Evolutionary conservation across 805 yeast genomes (phyloP), one percentile per base, ranked within the genome.

Genomic region (Candida succiphila): DNA sequence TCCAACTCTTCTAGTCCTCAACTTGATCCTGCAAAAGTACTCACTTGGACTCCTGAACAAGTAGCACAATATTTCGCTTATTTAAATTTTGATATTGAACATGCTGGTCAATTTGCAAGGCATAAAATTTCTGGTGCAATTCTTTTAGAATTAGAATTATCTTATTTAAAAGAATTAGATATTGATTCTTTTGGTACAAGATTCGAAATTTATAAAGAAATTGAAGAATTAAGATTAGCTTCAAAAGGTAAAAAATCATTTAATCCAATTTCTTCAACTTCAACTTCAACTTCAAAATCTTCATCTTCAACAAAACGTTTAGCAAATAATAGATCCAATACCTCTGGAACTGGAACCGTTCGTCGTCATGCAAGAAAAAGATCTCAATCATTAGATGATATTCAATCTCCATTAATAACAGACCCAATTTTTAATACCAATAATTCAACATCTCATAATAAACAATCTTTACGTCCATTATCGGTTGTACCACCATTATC

Each of bases 141-240:
- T 34, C 58, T 92, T 29, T 64, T 92, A 34, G 94, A 88, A 56
- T 66, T 92, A 40, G 96, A 89, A 48, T 65, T 89, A 40, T 70
- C 85, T 1, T 83, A 83, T 48, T 67, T 92, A 48, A 92, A 89
- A 53, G 99, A 92, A 56, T 63, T 92, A 37, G 98, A 88, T 36
- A 89, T 92, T 33, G 68, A 75, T 31, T 83, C 95, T 4, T 92
- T 92, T 61, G 99, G 99, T 19, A 88, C 96, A 0, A 70, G 99
- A 42, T 92, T 87, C 57, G 96, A 88, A 54, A 74, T 92, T 30
- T 78, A 75, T 56, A 87, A 86, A 51, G 95, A 85, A 52, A 89
- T 92, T 46, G 94, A 85, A 52, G 71, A 75, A 25, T 60, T 81
- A 45, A 66, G 65, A 38, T 49, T 45, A 12, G 54, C 53, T 9